Percentiles rank a stretch among this genome's conserved stretches.
These are phyloP conservation scores for Grosmannia penicillata DNA, from an alignment of 2,329 filamentous ascomycete species.

Conservation along the genomic window DNA sequence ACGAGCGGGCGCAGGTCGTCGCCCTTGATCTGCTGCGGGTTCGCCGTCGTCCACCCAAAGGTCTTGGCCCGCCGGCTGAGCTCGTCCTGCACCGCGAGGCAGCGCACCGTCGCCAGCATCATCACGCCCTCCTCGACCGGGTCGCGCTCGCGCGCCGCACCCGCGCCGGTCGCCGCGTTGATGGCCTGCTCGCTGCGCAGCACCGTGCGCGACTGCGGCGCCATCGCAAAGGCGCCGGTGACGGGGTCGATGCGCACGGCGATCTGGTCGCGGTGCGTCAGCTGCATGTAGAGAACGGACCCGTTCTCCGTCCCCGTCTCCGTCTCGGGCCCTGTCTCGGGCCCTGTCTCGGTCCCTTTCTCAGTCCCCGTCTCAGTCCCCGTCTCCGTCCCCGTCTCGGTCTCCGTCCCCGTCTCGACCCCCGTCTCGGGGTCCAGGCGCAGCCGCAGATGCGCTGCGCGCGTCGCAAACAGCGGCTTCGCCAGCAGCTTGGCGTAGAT, in stretches of 20 bases:
- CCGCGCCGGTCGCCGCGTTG: conserved; percentile 27
- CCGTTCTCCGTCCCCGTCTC: conserved; percentile 48
- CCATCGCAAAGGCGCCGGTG: conserved; percentile 60
- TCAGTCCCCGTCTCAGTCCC: conserved; percentile 48
- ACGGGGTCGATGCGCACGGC: conserved; percentile 59
- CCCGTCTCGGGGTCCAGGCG: conserved; percentile 43
- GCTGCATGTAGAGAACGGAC: conserved; percentile 52
- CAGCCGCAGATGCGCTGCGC: conserved; percentile 43
- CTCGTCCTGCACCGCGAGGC: conserved; percentile 44
- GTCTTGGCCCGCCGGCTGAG: conserved; percentile 44
- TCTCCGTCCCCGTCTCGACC: no score
- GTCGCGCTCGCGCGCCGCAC: conserved; percentile 23
- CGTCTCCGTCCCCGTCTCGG: conserved; percentile 48
- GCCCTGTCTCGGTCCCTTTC: no score
- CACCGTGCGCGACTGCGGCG: conserved; percentile 44
- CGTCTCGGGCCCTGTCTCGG: no score
- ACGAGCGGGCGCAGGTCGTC: conserved; percentile 44
- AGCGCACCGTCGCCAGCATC: conserved; percentile 47
- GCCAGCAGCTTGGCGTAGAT: conserved; percentile 46
- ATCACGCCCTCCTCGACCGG: conserved; percentile 40
- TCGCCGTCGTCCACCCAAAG: conserved; percentile 46
- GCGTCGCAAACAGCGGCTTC: conserved; percentile 45
- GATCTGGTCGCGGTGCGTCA: conserved; percentile 47
- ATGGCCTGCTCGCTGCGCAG: conserved; percentile 48
- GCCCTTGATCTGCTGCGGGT: conserved; percentile 27